These are phyloP conservation scores for Melaleuca quinquenervia DNA, from an alignment of 345 rosid species.

Conservation along the genomic window DNA sequence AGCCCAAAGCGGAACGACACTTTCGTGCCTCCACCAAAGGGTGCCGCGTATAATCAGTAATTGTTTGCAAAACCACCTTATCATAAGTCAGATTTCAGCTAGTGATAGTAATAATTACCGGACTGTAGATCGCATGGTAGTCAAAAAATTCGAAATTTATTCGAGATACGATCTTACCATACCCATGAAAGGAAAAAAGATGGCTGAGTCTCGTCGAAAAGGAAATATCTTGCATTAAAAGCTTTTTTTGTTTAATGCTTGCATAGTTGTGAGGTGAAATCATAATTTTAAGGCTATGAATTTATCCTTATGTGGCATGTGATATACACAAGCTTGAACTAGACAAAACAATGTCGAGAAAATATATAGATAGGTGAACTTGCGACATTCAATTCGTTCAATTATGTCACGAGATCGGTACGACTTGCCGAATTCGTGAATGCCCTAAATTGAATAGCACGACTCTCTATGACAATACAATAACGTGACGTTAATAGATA, in stretches of 20 bases:
- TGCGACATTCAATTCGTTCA: neutral
- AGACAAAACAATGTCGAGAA: neutral
- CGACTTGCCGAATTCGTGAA: accelerated
- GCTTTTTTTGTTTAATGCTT: neutral
- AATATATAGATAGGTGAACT: neutral
- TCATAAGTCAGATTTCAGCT: neutral
- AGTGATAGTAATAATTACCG: accelerated
- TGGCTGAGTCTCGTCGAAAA: neutral
- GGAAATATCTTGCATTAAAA: neutral
- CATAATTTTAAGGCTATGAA: neutral
- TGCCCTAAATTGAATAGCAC: neutral
- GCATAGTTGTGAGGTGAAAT: neutral
- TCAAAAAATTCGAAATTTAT: neutral
- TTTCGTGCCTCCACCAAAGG: neutral
- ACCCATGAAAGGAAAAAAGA: neutral
- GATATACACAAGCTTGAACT: neutral
- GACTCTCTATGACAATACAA: neutral
- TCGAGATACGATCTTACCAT: neutral
- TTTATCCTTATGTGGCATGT: neutral
- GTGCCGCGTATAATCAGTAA: neutral
- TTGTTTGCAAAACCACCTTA: neutral
- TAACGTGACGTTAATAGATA: neutral
- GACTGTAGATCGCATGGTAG: accelerated
- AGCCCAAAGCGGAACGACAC: neutral
- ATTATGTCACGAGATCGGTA: neutral